Evolutionary conservation across 805 yeast species (phyloP), one percentile per base, ranked within the genome.

Genomic region (Teunomyces pallodes): DNA sequence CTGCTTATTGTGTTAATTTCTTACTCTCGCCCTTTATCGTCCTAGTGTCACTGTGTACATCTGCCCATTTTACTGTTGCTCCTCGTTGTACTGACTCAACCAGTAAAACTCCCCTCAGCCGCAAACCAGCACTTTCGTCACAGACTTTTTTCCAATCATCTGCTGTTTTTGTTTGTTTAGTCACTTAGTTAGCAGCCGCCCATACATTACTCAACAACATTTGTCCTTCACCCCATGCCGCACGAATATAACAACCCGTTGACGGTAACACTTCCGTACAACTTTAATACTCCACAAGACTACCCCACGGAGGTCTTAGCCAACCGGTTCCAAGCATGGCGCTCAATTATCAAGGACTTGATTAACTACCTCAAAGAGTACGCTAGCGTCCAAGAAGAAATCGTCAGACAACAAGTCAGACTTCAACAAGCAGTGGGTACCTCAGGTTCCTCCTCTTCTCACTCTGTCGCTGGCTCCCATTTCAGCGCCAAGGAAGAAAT

Each of bases 291-390:
- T 13, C 64, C 60, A n/a, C 56, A 59, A 27, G 77, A 73, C 42
- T 72, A 58, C 49, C 98, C 98, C 9, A 90, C 97, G 1, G 97
- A 91, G 49, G 80, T 87, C 5, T 72, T 92, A 50, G 94, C 96
- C 2, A 77, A 81, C 27, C 75, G 98, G 53, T 91, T 92, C 64
- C 77, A 83, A 43, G 86, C 95, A 2, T 92, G 97, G 97, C 75
- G 96, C 49, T 77, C 80, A 36, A 81, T 91, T 47, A 83, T 90
- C 48, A 82, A 83, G 52, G 85, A 92, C 31, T 69, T 92, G 47
- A 76, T 88, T 16, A 80, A 77, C 42, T 92, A 92, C 61, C 74
- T 92, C 53, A 80, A 79, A 52, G 96, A 90, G 59, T 84, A 83
- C 35, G 90, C 89, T 8, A 79, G 87, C 10, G 91, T 88, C 48